Evolutionary conservation across 768 basidiomycete species (phyloP).

Genomic region (Hemileccinum impolitum): DNA sequence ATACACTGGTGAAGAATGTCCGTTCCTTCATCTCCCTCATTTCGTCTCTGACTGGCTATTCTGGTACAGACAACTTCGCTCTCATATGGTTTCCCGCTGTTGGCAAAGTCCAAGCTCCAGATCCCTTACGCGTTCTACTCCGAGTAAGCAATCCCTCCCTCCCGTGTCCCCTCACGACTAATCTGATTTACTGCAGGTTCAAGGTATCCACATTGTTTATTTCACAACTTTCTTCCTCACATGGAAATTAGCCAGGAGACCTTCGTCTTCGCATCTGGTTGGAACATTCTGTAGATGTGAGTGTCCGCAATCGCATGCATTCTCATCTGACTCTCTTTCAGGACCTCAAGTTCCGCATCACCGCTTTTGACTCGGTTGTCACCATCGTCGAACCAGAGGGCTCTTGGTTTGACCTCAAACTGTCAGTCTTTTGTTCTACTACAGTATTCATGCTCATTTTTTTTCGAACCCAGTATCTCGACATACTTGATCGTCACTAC

Average conservation of each 20-base stretch:
- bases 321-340: slow-evolving; percentile 21
- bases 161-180: neutral
- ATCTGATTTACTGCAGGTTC: slow-evolving; percentile 41
- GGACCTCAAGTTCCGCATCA: slow-evolving; percentile 57
- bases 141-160: slow-evolving; percentile 54
- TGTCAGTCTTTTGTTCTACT: slow-evolving; percentile 48
- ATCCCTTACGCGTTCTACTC: slow-evolving; percentile 75
- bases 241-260: slow-evolving; percentile 60
- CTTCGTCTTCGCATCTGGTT: slow-evolving; percentile 71
- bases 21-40: slow-evolving; percentile 14
- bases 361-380: slow-evolving; percentile 72
- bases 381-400: slow-evolving; percentile 77
- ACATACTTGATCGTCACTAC: slow-evolving; percentile 70
- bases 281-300: slow-evolving; percentile 64
- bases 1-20: slow-evolving; percentile 70
- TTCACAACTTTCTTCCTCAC: slow-evolving; percentile 1
- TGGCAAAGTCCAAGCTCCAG: slow-evolving; percentile 55
- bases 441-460: slow-evolving; percentile 1
- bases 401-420: slow-evolving; percentile 75
- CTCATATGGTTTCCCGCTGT: slow-evolving; percentile 49
- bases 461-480: slow-evolving; percentile 40
- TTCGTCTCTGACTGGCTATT: neutral
- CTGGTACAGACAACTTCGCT: slow-evolving; percentile 52
- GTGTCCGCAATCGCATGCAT: slow-evolving; percentile 13
- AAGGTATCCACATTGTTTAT: slow-evolving; percentile 41